Conservation (phyloP, 1,139 yeast species). For the Candida tunisiensis region DNA sequence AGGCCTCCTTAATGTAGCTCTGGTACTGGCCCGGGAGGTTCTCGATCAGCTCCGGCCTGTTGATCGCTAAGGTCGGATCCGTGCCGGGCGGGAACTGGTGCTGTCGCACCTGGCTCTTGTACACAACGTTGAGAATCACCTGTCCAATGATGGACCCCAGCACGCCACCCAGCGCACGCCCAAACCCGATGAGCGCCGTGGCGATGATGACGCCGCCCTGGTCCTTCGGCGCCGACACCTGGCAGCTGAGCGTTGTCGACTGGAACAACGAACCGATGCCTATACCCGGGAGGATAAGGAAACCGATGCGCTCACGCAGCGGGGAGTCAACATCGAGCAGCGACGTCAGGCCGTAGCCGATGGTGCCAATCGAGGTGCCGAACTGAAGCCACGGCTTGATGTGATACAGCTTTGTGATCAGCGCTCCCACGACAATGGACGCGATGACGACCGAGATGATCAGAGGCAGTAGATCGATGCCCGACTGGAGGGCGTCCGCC, state of each 20-base stretch:
- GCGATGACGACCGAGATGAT: slow-evolving; percentile 33
- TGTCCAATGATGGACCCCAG: slow-evolving; percentile 34
- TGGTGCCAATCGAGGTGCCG: slow-evolving; percentile 27
- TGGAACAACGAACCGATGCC: slow-evolving; percentile 34
- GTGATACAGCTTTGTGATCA: slow-evolving; percentile 26
- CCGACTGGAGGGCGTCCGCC: slow-evolving; percentile 33
- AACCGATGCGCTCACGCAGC: slow-evolving; percentile 30
- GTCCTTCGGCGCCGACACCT: slow-evolving; percentile 33
- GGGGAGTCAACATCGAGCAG: slow-evolving; percentile 25
- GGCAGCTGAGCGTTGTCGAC: slow-evolving; percentile 23
- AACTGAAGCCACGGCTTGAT: slow-evolving; percentile 18
- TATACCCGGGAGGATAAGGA: slow-evolving; percentile 36
- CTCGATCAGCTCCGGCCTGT: slow-evolving; percentile 8
- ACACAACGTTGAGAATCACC: slow-evolving; percentile 24
- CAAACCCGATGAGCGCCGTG: slow-evolving; percentile 33
- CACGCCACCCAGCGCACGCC: slow-evolving; percentile 32
- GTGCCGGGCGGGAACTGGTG: slow-evolving; percentile 4
- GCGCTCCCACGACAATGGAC: slow-evolving; percentile 28
- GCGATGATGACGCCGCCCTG: slow-evolving; percentile 34
- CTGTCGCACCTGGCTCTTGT: too few species aligned
- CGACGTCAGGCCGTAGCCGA: slow-evolving; percentile 36
- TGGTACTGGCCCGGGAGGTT: slow-evolving; percentile 5
- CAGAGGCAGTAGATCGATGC: slow-evolving; percentile 36
- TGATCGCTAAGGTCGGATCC: slow-evolving; percentile 5
- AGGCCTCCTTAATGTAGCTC: slow-evolving; percentile 6